Base-by-base conservation (phyloP, 73 alveolate genomes). In the Paramecium octaurelia region DNA sequence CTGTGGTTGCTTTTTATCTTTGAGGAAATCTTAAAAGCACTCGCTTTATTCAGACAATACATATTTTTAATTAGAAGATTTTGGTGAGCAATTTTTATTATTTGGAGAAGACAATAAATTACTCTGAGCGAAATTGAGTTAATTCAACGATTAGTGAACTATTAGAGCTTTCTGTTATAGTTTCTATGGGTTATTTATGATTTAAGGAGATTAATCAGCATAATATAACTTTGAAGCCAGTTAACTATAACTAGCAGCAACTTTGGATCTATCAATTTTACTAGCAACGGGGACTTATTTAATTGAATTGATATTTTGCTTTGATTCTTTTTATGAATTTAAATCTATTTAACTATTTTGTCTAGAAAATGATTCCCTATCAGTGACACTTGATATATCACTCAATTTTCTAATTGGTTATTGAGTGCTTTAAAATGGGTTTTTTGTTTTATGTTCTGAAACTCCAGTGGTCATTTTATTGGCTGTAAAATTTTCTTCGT, bases 231-330 rank as follows among this genome's bases (percentile, higher is more conserved):
- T 36, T 73, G 40, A 40, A 36, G 87, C 87, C n/a, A 73, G n/a
- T 73, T 73, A 40, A 36, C 57, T 34, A 73, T 73, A 73, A 0
- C 60, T 40, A 34, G 87, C 60, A 35, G 87, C 31, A 36, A 40
- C 60, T 18, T 73, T 34, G 40, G 87, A 64, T 64, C 84, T 73
- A 73, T 73, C 60, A n/a, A 73, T 34, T 73, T 73, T 73, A 73
- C 21, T 10, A 14, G 36, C 59, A 4, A 36, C 5, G 16, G 87
- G 18, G 6, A 73, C 59, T 36, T 73, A 36, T 34, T 73, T 73
- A 0, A 73, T 36, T 73, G 68, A 9, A 73, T 73, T 73, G 87
- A 34, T 73, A 36, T 73, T 23, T 73, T 20, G 18, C 6, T 73
- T 64, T 64, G 84, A 34, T 64, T 64, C 84, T 64, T 64, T 64